Evolutionary conservation across 2,329 filamentous ascomycete genomes (phyloP).

Genomic region (Colletotrichum noveboracense): DNA sequence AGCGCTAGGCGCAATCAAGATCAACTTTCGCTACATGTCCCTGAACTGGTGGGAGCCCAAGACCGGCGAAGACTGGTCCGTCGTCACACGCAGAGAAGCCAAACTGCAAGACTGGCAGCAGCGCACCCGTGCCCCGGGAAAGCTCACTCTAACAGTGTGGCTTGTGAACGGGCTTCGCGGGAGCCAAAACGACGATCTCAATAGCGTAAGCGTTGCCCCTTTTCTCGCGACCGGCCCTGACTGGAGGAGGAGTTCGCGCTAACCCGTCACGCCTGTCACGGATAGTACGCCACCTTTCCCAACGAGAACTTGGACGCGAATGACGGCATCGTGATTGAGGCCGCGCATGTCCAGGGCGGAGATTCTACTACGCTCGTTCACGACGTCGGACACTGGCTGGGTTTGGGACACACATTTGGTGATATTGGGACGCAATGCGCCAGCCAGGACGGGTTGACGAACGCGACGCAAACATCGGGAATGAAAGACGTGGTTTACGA

Average conservation of each 20-base stretch:
- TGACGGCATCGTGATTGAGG: conserved; percentile 14
- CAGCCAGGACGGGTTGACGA: conserved; percentile 20
- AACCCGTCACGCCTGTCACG: not conserved
- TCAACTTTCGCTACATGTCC: conserved; percentile 14
- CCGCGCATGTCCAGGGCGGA: conserved; percentile 12
- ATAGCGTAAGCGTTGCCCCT: conserved; percentile 2
- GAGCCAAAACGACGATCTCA: not conserved
- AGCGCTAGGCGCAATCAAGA: conserved; percentile 1
- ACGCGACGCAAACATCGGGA: conserved; percentile 25
- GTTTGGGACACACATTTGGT: conserved; percentile 21
- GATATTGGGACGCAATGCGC: conserved; percentile 17
- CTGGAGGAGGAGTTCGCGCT: not conserved
- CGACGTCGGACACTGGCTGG: conserved; percentile 26
- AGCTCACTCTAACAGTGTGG: conserved; percentile 10
- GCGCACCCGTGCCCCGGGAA: not conserved
- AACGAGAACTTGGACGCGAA: conserved; percentile 2
- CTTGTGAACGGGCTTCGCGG: not conserved
- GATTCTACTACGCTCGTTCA: conserved; percentile 30
- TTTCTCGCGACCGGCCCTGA: not conserved
- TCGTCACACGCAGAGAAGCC: not conserved
- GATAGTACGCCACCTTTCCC: conserved; percentile 16
- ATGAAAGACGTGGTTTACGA: conserved; percentile 10
- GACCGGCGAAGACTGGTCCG: conserved; percentile 2
- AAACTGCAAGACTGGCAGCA: conserved; percentile 11
- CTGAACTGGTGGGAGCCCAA: conserved; percentile 20